Evolutionary conservation across 2,329 filamentous ascomycete genomes (phyloP).

Genomic region (Aspergillus sp.): DNA sequence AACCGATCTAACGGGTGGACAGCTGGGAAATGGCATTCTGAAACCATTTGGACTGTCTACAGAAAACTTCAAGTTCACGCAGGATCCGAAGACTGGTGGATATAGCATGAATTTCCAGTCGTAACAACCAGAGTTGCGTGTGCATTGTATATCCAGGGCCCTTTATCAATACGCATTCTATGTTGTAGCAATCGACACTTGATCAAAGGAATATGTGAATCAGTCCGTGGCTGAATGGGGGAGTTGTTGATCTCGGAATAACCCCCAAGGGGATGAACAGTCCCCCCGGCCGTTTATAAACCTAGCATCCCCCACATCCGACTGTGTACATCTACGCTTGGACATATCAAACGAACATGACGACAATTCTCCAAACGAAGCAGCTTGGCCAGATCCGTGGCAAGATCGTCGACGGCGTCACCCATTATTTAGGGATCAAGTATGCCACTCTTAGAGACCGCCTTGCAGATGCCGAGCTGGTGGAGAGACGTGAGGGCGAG

Average conservation of each 20-base stretch:
- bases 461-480: conserved; percentile 33
- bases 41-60: conserved; percentile 93
- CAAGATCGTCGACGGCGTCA: conserved; percentile 22
- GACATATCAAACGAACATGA: not conserved
- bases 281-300: not conserved
- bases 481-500: conserved; percentile 21
- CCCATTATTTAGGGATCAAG: conserved; percentile 36
- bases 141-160: too few species aligned
- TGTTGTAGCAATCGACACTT: too few species aligned
- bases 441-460: conserved; percentile 35
- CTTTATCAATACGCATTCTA: too few species aligned
- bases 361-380: conserved; percentile 21
- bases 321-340: not conserved
- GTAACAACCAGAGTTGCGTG: not conserved
- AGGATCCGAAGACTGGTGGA: conserved; percentile 83
- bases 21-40: conserved; percentile 84
- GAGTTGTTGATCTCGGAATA: too few species aligned
- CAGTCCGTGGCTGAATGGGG: too few species aligned
- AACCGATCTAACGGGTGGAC: conserved; percentile 4
- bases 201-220: too few species aligned
- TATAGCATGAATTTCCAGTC: conserved; percentile 85
- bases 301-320: not conserved
- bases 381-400: conserved; percentile 29
- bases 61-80: conserved; percentile 89
- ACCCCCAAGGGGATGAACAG: too few species aligned